These are phyloP conservation scores for Petrea volubilis DNA, from an alignment of 257 asterid genomes.

Conservation along the genomic window DNA sequence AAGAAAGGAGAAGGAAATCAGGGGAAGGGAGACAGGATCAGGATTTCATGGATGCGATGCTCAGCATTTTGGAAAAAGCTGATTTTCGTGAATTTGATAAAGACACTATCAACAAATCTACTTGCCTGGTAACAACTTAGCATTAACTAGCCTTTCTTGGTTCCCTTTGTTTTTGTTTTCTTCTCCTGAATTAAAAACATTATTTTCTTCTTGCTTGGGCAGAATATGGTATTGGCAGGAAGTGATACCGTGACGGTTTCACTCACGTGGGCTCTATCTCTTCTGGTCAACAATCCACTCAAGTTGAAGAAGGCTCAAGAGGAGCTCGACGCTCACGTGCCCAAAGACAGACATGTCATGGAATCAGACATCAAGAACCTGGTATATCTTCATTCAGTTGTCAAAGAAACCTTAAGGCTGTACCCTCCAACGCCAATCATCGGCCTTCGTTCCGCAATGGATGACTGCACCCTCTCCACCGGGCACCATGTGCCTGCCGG, in stretches of 20 bases:
- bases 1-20: not conserved
- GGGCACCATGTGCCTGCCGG: conserved; percentile 24
- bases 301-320: conserved; percentile 11
- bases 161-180: not conserved
- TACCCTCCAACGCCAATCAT: conserved; percentile 23
- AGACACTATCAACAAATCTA: conserved; percentile 26
- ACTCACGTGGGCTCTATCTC: conserved; percentile 27
- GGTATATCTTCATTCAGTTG: conserved; percentile 24
- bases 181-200: not conserved
- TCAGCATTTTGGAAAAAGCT: conserved; percentile 9
- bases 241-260: conserved; percentile 13
- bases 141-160: not conserved
- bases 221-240: conserved; percentile 26
- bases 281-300: conserved; percentile 29
- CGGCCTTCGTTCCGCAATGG: conserved; percentile 17
- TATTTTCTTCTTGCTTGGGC: not conserved
- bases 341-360: conserved; percentile 6
- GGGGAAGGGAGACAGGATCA: not conserved
- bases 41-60: conserved; percentile 34
- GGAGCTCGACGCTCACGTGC: conserved; percentile 7
- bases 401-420: conserved; percentile 31
- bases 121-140: conserved; percentile 26
- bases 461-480: conserved; percentile 25
- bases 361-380: conserved; percentile 25
- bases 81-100: conserved; percentile 14